Conservation (phyloP, 2,329 filamentous ascomycete species). For the Fusarium setosum region DNA sequence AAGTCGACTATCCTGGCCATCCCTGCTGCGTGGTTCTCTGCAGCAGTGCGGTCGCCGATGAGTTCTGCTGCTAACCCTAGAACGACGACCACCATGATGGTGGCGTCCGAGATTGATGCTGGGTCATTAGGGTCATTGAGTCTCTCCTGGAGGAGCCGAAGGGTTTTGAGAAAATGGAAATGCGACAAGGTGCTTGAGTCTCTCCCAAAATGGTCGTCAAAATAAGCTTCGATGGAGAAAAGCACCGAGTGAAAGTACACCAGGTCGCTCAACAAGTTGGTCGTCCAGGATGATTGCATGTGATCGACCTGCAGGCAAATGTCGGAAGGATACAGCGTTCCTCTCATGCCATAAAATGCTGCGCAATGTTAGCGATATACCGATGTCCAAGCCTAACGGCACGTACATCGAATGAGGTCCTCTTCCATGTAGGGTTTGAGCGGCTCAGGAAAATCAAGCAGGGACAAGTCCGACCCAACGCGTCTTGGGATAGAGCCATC, state of each 20-base stretch:
- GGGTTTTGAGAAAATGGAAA: conserved; percentile 34
- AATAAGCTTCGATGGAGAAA: conserved; percentile 26
- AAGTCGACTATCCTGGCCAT: conserved; percentile 31
- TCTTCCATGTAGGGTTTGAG: conserved; percentile 35
- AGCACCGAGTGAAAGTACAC: conserved; percentile 34
- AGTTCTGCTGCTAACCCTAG: conserved; percentile 25
- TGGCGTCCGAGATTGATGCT: conserved; percentile 18
- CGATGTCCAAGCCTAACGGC: rapidly evolving
- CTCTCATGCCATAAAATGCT: conserved; percentile 23
- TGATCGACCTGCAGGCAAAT: conserved; percentile 32
- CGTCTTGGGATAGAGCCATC: conserved; percentile 17
- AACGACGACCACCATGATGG: conserved; percentile 31
- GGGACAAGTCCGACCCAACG: conserved; percentile 27
- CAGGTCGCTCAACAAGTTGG: conserved; percentile 20
- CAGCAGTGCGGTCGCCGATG: conserved; percentile 15
- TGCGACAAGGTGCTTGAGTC: conserved; percentile 11
- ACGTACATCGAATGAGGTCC: conserved; percentile 21
- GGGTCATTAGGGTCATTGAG: conserved; percentile 3
- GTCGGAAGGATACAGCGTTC: conserved; percentile 25
- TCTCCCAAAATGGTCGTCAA: conserved; percentile 7
- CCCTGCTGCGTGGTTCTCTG: conserved; percentile 27
- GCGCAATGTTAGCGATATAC: neutral
- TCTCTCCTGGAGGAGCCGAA: conserved; percentile 28
- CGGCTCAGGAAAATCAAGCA: conserved; percentile 35
- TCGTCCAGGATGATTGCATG: conserved; percentile 27